phyloP scores from a whole-genome alignment of 2,329 filamentous ascomycete species.

The Sporothrix pallida region DNA sequence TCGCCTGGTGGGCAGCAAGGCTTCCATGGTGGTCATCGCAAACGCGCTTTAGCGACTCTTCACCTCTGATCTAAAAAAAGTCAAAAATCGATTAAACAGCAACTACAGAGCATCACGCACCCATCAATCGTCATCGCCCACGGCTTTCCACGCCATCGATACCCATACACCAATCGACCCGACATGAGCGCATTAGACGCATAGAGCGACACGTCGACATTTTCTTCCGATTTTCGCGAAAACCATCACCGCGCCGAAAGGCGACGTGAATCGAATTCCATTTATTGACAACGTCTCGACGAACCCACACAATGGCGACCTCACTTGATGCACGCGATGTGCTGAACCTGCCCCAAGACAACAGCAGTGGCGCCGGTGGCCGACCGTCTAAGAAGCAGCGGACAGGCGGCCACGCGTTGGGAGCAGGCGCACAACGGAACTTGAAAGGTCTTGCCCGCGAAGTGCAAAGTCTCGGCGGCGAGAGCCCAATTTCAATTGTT shows the following conservation, averaged over 20 bases:
- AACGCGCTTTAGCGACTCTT: conserved; percentile 22
- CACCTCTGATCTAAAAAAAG: neutral
- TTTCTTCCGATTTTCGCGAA: neutral
- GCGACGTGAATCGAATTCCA: neutral
- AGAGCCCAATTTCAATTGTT: conserved; percentile 70
- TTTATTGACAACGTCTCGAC: neutral
- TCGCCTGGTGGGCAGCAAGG: neutral
- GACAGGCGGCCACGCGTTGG: conserved; percentile 56
- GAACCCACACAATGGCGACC: conserved; percentile 59
- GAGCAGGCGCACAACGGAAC: conserved; percentile 48
- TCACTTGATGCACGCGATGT: conserved; percentile 87
- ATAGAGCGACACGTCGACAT: neutral
- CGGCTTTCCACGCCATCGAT: neutral
- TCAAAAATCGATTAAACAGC: neutral
- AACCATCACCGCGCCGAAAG: neutral
- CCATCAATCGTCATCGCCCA: neutral
- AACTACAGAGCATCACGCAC: neutral
- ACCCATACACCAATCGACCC: neutral
- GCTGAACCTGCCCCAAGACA: conserved; percentile 75
- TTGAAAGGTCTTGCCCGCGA: conserved; percentile 69
- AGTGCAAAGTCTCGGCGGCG: conserved; percentile 68
- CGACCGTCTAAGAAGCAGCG: conserved; percentile 78
- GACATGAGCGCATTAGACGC: neutral
- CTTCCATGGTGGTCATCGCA: conserved; percentile 22
- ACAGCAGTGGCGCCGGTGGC: conserved; percentile 47